phyloP scores from a whole-genome alignment of 2,329 filamentous ascomycete genomes.

The Ophiostoma piceae region DNA sequence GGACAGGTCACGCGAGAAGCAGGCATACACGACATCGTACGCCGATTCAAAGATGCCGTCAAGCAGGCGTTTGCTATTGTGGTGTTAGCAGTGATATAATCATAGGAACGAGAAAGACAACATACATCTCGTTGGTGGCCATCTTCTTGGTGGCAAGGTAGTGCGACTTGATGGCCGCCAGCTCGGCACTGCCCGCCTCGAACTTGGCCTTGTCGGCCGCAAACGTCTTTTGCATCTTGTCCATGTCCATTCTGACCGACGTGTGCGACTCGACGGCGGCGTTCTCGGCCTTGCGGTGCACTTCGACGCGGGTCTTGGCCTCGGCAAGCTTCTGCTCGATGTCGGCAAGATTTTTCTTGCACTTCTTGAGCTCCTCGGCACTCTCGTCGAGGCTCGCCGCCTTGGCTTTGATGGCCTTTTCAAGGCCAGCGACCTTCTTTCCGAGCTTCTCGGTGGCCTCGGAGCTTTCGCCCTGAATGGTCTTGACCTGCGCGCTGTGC shows the following conservation, averaged over 20 bases:
- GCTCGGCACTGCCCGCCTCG: background rate
- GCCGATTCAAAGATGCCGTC: conserved; percentile 11
- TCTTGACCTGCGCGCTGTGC: background rate
- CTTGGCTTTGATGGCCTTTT: background rate
- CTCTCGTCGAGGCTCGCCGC: background rate
- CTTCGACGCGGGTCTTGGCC: background rate
- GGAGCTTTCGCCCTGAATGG: background rate
- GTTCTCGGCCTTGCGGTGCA: background rate
- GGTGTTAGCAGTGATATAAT: background rate
- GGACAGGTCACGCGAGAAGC: conserved; percentile 13
- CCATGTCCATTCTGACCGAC: background rate
- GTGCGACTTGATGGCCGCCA: background rate
- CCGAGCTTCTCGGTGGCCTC: background rate
- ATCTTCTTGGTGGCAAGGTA: background rate
- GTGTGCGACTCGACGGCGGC: background rate
- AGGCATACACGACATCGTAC: background rate
- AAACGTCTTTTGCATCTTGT: background rate
- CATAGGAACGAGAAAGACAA: background rate
- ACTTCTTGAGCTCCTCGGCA: background rate
- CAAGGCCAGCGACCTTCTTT: background rate
- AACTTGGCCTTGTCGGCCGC: background rate
- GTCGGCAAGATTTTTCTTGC: background rate
- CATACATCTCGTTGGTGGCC: background rate
- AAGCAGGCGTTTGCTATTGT: background rate
- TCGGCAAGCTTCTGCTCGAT: background rate